Evolutionary conservation across 495 filamentous ascomycete species (phyloP), one percentile per base, ranked within the genome.

Genomic region (Penicillium silybi): DNA sequence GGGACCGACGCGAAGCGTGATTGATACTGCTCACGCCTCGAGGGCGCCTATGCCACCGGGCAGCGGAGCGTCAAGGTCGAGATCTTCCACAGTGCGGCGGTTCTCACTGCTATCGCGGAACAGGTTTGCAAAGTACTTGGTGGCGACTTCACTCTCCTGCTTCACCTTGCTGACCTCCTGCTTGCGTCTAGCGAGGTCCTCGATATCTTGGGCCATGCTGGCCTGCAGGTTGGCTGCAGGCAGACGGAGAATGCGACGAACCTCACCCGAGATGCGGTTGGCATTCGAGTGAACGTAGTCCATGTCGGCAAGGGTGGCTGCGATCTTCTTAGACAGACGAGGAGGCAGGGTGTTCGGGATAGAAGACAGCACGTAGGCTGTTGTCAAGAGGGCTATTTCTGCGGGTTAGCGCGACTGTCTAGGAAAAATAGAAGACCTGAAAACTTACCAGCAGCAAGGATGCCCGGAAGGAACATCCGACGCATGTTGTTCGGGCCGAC

Each of bases 211-310:
- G 54, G 90, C 83, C 46, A 98, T 77, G 50, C 84, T 85, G 29
- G 86, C 82, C 32, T 87, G 83, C 15, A 98, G 81, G 52, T 88
- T 86, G 52, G 87, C 85, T 23, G 91, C 88, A 0, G 95, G 93
- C 60, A 85, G 81, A 41, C 86, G 87, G 34, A 98, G 83, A 16
- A 95, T 87, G 63, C 90, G 88, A 46, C 92, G 87, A 25, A 92
- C 88, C 42, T 92, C 87, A 44, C 80, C 71, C 7, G 86, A 84
- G 55, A 98, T 92, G 22, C 93, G 87, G 22, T 78, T 78, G 56
- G 88, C 80, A 74, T 98, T 98, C 52, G 80, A 69, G 69, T 98
- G 95, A 10, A 91, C 86, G 65, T 97, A 98, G 73, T 98, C 93
- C 64, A 95, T 83, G 18, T 83, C 77, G 19, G 77, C 74, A 23